Percentiles rank a stretch among this genome's conserved stretches.
Conservation (phyloP, 208 protist species). For the Trypanosoma lewisi region DNA sequence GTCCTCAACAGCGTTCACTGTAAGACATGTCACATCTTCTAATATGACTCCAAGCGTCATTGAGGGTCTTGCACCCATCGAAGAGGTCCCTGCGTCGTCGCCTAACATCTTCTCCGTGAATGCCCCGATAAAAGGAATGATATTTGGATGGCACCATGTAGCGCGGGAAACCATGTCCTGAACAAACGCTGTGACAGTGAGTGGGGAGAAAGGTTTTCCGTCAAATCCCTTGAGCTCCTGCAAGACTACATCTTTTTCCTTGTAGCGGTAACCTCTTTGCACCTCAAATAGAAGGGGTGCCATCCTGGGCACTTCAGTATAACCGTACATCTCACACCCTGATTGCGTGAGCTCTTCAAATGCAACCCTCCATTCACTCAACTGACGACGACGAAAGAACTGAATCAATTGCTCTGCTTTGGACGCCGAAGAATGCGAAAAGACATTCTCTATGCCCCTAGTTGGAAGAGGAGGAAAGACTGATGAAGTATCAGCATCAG, state of each 20-base stretch:
- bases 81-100: not conserved
- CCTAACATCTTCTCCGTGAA: constrained; percentile 58
- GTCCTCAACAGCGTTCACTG: not conserved
- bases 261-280: constrained; percentile 24
- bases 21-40: constrained; percentile 22
- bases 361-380: constrained; percentile 47
- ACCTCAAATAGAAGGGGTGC: constrained; percentile 17
- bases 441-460: too few species aligned
- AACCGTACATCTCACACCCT: not conserved
- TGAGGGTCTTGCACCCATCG: not conserved
- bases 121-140: constrained; percentile 52
- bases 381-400: constrained; percentile 37
- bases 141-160: constrained; percentile 62
- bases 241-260: constrained; percentile 25
- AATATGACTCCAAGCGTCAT: constrained; percentile 42
- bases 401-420: constrained; percentile 29
- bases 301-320: not conserved
- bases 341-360: constrained; percentile 35
- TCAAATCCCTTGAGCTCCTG: constrained; percentile 22
- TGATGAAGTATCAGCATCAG: too few species aligned
- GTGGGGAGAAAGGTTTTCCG: constrained; percentile 12
- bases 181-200: constrained; percentile 45
- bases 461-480: too few species aligned
- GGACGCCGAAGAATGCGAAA: not conserved
- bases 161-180: constrained; percentile 49